Base-by-base conservation (phyloP, 2,329 filamentous ascomycete genomes). In the Aureobasidium pullulans region DNA sequence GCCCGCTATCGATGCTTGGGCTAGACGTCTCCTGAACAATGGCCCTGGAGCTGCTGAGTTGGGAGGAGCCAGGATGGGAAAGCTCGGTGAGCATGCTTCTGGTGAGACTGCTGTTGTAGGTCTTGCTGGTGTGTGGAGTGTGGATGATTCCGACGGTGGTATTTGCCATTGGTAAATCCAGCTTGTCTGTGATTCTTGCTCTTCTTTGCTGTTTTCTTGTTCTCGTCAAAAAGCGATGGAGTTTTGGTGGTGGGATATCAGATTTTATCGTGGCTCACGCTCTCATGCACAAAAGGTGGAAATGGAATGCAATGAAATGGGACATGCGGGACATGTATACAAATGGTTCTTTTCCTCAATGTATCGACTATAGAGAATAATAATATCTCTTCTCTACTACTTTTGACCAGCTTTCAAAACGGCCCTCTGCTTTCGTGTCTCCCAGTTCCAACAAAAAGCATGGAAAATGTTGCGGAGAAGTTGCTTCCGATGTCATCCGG, bases 81-180 rank as follows among this genome's bases (percentile, higher is more conserved):
- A 81, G 65, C 70, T 81, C 47, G 78, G 75, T 19, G 62, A 83
- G 67, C 75, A 79, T 40, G 72, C 78, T 0, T 77, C 80, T 64
- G 81, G 81, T 1, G 78, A 81, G 62, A 72, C 81, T 31, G 77
- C 83, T 67, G 77, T 84, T 61, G 81, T 85, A 58, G 92, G 92
- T 0, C 75, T 96, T 56, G 90, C 91, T 6, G 90, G 89, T 2
- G 87, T 84, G 0, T 96, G 92, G 92, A 88, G 85, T n/a, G 86
- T 94, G 69, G 90, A 95, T 67, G 90, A 96, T 60, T 85, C 85
- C 54, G 91, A 84, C 63, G 83, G 83, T 28, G 83, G 83, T 0
- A 76, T 82, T 23, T 82, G 80, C 65, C 77, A 81, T 68, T 82
- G 79, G 77, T 82, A 67, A 19, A 34, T 23, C 8, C 8, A 10